Percentiles rank a stretch among this genome's conserved stretches.
These are phyloP conservation scores for Exophiala bonariae DNA, from an alignment of 2,329 filamentous ascomycete species.

Conservation along the genomic window DNA sequence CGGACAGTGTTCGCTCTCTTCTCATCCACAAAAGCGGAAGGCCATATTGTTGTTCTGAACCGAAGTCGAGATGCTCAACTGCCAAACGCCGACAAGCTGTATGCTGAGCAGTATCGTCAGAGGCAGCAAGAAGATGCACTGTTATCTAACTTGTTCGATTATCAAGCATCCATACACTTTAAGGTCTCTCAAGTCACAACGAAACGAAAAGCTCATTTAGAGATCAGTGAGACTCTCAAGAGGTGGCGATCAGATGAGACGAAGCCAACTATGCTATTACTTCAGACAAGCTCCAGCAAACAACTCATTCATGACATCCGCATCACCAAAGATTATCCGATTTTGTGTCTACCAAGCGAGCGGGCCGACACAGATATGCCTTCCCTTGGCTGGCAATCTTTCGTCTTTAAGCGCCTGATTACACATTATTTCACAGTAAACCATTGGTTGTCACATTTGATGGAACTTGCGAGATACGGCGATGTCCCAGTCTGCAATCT, in stretches of 20 bases:
- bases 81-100: conserved; percentile 87
- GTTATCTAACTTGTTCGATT: conserved; percentile 80
- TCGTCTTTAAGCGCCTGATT: conserved; percentile 81
- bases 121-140: conserved; percentile 68
- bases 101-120: conserved; percentile 68
- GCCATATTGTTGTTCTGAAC: conserved; percentile 85
- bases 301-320: conserved; percentile 83
- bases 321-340: conserved; percentile 77
- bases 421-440: conserved; percentile 91
- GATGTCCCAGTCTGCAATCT: conserved; percentile 94
- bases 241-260: conserved; percentile 84
- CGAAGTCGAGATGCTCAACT: conserved; percentile 78
- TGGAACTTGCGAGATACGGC: conserved; percentile 84
- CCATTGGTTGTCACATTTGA: conserved; percentile 85
- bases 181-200: conserved; percentile 86
- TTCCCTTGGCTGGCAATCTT: conserved; percentile 89
- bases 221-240: conserved; percentile 84
- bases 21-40: conserved; percentile 76
- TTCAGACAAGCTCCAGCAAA: conserved; percentile 84
- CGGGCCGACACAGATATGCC: conserved; percentile 82
- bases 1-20: conserved; percentile 92
- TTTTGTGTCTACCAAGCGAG: conserved; percentile 78
- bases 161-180: conserved; percentile 84
- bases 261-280: conserved; percentile 76
- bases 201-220: conserved; percentile 81